Percentiles rank a stretch among this genome's conserved stretches.
Conservation (phyloP, 768 basidiomycete genomes). For the Rhizopogon sp. region DNA sequence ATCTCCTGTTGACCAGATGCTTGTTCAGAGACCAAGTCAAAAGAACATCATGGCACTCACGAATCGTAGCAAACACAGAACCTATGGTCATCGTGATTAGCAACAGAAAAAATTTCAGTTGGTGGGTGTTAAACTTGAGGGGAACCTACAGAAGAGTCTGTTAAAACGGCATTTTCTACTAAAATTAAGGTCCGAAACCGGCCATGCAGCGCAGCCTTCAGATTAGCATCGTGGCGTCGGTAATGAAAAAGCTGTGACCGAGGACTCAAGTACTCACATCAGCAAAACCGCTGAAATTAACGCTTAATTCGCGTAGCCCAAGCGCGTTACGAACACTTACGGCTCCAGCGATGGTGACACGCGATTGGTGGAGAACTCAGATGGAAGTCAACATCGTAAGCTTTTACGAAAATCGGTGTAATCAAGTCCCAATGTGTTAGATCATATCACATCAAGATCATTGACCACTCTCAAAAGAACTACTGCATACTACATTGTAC, state of each 20-base stretch:
- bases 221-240: not conserved
- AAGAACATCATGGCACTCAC: not conserved
- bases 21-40: not conserved
- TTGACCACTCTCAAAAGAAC: no score
- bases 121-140: not conserved
- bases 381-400: no score
- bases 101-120: not conserved
- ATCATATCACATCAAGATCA: no score
- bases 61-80: not conserved
- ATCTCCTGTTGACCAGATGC: not conserved
- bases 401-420: no score
- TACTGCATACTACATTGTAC: no score
- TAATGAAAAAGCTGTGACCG: not conserved
- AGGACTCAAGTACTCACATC: not conserved
- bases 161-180: not conserved
- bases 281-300: no score
- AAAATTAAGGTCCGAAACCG: not conserved
- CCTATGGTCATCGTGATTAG: no score
- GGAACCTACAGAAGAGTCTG: not conserved
- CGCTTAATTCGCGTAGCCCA: no score
- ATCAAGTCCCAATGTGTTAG: no score
- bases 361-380: no score
- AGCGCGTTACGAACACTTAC: no score
- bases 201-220: not conserved
- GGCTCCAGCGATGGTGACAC: no score